These are phyloP conservation scores for Microsporum ferrugineum DNA, from an alignment of 2,329 filamentous ascomycete species.

Conservation along the genomic window DNA sequence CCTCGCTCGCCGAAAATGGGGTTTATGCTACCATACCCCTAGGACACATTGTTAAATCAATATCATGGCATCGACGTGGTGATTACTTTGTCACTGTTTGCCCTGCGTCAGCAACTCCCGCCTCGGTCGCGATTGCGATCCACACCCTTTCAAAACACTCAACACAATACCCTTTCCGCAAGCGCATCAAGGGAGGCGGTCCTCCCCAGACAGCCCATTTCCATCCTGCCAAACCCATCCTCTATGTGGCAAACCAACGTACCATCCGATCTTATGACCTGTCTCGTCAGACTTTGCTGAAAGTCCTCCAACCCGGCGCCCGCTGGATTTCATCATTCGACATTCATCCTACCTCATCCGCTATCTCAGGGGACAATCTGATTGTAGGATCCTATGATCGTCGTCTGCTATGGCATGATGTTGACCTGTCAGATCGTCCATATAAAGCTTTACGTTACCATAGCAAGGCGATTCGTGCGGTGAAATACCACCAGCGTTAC, in stretches of 20 bases:
- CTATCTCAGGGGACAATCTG: conserved; percentile 83
- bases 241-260: conserved; percentile 93
- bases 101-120: conserved; percentile 45
- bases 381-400: conserved; percentile 93
- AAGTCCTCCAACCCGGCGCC: conserved; percentile 84
- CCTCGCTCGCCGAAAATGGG: conserved; percentile 59
- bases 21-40: conserved; percentile 73
- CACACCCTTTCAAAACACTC: conserved; percentile 92
- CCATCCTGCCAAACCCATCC: conserved; percentile 82
- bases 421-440: conserved; percentile 77
- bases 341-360: conserved; percentile 77
- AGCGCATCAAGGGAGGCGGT: conserved; percentile 55
- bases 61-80: conserved; percentile 87
- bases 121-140: conserved; percentile 63
- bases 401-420: conserved; percentile 88
- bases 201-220: conserved; percentile 82
- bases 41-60: conserved; percentile 67
- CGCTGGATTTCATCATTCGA: conserved; percentile 92
- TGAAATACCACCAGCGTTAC: conserved; percentile 69
- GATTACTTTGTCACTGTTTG: conserved; percentile 92
- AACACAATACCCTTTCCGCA: conserved; percentile 86
- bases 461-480: conserved; percentile 75
- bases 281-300: conserved; percentile 79
- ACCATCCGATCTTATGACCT: conserved; percentile 90
- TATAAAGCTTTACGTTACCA: conserved; percentile 98